phyloP scores from a whole-genome alignment of 352 stramenopile species.

The Phytopythium delawarense region DNA sequence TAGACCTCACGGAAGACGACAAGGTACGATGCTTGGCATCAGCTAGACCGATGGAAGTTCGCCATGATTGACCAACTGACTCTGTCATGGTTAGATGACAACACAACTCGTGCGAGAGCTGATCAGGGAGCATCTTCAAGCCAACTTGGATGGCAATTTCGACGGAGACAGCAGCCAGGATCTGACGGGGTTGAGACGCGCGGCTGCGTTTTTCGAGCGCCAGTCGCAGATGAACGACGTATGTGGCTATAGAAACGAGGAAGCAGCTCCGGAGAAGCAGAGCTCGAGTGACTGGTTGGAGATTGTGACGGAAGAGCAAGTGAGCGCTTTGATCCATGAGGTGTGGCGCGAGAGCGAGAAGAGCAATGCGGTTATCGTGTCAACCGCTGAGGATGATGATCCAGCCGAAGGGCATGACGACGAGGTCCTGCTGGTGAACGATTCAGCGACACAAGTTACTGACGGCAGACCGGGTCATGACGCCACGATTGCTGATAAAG shows the following conservation, averaged over 20 bases:
- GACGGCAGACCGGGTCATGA: background rate
- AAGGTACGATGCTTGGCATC: constrained; percentile 10
- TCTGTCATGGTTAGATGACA: background rate
- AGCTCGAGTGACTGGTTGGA: constrained; percentile 23
- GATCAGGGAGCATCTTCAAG: constrained; percentile 22
- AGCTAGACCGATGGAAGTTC: background rate
- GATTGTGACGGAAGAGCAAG: constrained; percentile 47
- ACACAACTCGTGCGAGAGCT: constrained; percentile 32
- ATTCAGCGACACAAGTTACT: no score
- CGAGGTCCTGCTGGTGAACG: background rate
- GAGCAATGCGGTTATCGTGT: background rate
- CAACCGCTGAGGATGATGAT: background rate
- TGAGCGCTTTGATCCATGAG: constrained; percentile 32
- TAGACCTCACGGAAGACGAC: constrained; percentile 9
- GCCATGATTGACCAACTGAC: background rate
- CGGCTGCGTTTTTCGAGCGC: constrained; percentile 34
- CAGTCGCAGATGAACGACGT: constrained; percentile 5
- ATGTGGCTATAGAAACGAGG: constrained; percentile 3
- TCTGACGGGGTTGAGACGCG: constrained; percentile 27
- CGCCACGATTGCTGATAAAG: background rate
- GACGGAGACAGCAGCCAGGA: constrained; percentile 12
- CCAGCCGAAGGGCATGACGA: constrained; percentile 1
- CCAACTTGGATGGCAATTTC: background rate
- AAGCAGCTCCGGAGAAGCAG: constrained; percentile 5
- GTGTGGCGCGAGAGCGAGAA: constrained; percentile 32